Conservation (phyloP, 345 rosid genomes). For the Raphanus raphanistrum region DNA sequence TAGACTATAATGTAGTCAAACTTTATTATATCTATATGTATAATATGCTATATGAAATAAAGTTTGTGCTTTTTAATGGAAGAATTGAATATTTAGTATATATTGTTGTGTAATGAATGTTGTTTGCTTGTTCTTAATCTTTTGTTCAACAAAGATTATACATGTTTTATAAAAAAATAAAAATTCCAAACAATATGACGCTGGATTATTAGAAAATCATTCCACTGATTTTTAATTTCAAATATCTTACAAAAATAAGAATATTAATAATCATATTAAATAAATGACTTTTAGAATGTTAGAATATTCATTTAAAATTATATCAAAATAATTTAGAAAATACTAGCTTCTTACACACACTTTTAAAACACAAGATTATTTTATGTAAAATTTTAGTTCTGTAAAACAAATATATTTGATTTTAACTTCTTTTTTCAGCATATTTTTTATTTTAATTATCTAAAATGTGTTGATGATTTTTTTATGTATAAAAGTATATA, state of each 20-base stretch:
- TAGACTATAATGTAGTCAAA: background rate
- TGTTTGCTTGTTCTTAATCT: background rate
- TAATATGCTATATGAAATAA: background rate
- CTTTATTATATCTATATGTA: constrained; percentile 4
- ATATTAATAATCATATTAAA: too few relatives aligned
- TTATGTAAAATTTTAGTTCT: background rate
- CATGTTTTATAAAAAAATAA: background rate
- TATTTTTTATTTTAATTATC: too few relatives aligned
- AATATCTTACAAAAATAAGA: too few relatives aligned
- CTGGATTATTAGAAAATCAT: background rate
- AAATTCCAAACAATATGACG: background rate
- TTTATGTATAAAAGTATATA: too few relatives aligned
- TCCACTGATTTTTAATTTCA: background rate
- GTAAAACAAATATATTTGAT: background rate
- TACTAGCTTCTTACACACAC: background rate
- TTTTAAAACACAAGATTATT: too few relatives aligned
- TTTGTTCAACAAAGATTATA: background rate
- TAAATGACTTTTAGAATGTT: background rate
- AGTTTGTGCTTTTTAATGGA: background rate
- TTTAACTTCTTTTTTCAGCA: too few relatives aligned
- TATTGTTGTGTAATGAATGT: background rate
- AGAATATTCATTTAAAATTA: background rate
- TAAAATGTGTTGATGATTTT: background rate
- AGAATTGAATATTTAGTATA: background rate
- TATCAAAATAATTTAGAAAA: background rate